Percentiles rank a stretch among this genome's conserved stretches.
These are phyloP conservation scores for Corymbia calophylla DNA, from an alignment of 441 rosid genomes.

Conservation along the genomic window DNA sequence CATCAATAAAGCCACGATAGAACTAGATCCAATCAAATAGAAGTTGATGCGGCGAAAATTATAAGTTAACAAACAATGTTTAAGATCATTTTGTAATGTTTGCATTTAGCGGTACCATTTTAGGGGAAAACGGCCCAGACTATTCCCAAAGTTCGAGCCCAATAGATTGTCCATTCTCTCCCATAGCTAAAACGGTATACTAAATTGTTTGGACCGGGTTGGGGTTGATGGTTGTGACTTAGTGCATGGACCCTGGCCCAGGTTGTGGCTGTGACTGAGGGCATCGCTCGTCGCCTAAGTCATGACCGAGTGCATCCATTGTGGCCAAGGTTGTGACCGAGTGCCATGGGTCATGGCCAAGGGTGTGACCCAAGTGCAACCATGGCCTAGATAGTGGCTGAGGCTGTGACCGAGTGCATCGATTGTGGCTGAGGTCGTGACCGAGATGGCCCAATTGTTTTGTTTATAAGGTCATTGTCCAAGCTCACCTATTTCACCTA, in stretches of 20 bases:
- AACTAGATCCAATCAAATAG: no score
- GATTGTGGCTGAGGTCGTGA: background rate
- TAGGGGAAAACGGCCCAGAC: background rate
- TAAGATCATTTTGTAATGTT: background rate
- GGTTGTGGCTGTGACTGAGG: background rate
- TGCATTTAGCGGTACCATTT: background rate
- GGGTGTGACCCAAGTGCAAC: background rate
- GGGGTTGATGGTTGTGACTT: background rate
- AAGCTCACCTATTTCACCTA: background rate
- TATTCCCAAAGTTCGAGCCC: background rate
- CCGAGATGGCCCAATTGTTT: background rate
- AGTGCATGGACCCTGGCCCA: background rate
- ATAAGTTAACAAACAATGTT: background rate
- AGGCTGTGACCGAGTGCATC: background rate
- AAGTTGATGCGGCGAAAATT: no score
- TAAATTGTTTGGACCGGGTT: background rate
- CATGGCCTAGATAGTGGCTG: accelerated
- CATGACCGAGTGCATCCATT: no score
- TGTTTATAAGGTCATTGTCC: background rate
- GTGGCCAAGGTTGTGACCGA: no score
- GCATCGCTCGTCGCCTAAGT: no score
- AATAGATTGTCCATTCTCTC: background rate
- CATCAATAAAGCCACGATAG: no score
- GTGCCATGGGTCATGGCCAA: no score
- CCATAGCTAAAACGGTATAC: background rate